Evolutionary conservation across 352 stramenopile genomes (phyloP), one percentile per base, ranked within the genome.

Genomic region (Phytophthora agathidicida): DNA sequence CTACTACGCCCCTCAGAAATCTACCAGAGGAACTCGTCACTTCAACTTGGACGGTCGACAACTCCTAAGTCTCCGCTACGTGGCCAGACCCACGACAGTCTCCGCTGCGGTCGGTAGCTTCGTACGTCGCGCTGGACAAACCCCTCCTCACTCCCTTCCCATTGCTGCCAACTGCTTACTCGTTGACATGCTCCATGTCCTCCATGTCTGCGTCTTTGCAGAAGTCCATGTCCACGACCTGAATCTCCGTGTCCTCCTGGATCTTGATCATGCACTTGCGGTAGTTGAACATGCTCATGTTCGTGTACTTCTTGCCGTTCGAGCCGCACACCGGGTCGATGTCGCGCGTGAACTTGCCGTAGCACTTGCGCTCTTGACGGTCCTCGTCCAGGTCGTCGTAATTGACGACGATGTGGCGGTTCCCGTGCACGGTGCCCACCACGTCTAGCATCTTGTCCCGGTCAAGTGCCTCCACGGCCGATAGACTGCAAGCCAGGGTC

Each of bases 281-380:
- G 65, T 79, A 86, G 46, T 49, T 49, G 32, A 89, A 83, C 53
- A 86, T 76, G 47, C 75, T 86, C 16, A 57, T 39, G 53, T 89
- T 89, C 32, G 42, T 60, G 62, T 86, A 81, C 30, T 73, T 69
- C 44, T 70, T 75, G 43, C 79, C 79, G 49, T 89, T 78, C 5
- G 75, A 86, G 38, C 59, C 77, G 45, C 80, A 89, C 27, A 87
- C 75, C 1, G 62, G 70, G 17, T 75, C 61, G 36, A 71, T 71
- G 10, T 86, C 76, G 9, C 76, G 72, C 37, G 73, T 86, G 42
- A 87, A 86, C 8, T 71, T 16, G 14, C 42, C 57, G 33, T 64
- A 69, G 39, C 75, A 85, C 56, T 77, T 68, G 27, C 43, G 53
- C 35, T 71, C 60, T 24, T 69, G 37, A 7, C 61, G 60, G 22